Percentiles rank a stretch among this genome's conserved stretches.
These are phyloP conservation scores for Rhizopogon vinicolor DNA, from an alignment of 768 basidiomycete species.

Conservation along the genomic window DNA sequence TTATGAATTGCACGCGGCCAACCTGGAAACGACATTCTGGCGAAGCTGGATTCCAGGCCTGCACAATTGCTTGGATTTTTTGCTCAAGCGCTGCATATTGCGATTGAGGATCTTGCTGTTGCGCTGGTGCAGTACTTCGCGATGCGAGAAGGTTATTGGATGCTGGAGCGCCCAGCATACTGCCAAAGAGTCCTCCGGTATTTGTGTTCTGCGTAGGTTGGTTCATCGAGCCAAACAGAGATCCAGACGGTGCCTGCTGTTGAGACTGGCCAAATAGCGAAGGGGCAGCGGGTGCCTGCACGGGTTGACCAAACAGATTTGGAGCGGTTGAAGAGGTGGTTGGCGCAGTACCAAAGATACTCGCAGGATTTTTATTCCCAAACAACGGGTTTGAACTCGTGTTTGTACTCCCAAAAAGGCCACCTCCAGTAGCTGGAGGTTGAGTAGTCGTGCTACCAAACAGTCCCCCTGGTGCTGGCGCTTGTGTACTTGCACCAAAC, in stretches of 20 bases:
- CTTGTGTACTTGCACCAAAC: conserved; percentile 13
- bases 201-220: conserved; percentile 10
- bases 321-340: conserved; percentile 15
- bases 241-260: conserved; percentile 18
- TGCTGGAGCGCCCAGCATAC: conserved; percentile 26
- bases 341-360: conserved; percentile 17
- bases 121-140: conserved; percentile 30
- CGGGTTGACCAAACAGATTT: conserved; percentile 28
- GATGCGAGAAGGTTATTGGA: conserved; percentile 36
- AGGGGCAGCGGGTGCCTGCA: conserved; percentile 8
- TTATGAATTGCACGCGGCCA: conserved; percentile 11
- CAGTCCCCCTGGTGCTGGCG: conserved; percentile 18
- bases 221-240: conserved; percentile 27
- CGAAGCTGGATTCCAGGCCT: conserved; percentile 68
- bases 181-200: conserved; percentile 33
- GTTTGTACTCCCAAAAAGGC: conserved; percentile 23
- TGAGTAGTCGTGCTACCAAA: conserved; percentile 23
- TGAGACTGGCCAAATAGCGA: conserved; percentile 18
- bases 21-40: conserved; percentile 81
- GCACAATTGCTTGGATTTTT: conserved; percentile 58
- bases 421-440: conserved; percentile 13
- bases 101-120: conserved; percentile 55
- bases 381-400: conserved; percentile 29
- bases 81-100: conserved; percentile 52
- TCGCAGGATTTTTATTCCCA: conserved; percentile 28